phyloP scores from a whole-genome alignment of 495 filamentous ascomycete species.

The Letharia columbiana region DNA sequence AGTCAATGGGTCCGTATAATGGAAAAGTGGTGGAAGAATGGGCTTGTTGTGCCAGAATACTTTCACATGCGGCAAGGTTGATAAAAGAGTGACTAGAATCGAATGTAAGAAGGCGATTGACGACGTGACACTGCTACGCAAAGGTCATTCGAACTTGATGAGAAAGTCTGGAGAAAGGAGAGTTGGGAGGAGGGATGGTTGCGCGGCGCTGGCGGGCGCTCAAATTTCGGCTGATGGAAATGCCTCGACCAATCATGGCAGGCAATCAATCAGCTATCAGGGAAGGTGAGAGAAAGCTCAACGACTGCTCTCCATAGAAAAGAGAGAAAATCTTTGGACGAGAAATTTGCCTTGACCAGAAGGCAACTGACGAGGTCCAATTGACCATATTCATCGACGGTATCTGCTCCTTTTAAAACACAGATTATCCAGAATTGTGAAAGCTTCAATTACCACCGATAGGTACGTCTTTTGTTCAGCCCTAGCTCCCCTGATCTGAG shows the following conservation, averaged over 20 bases:
- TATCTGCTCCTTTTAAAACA: no score
- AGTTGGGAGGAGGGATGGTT: neutral
- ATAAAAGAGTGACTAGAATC: slow-evolving; percentile 12
- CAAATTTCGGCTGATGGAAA: neutral
- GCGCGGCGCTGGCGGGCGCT: neutral
- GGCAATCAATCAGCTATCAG: neutral
- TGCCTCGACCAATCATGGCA: slow-evolving; percentile 1
- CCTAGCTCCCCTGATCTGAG: neutral
- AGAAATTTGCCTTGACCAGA: neutral
- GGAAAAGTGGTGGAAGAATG: neutral
- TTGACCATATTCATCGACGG: neutral
- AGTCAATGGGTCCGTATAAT: slow-evolving; percentile 15
- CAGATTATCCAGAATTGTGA: no score
- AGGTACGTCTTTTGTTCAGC: neutral
- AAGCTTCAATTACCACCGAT: no score
- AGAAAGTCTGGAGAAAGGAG: neutral
- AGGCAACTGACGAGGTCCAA: neutral
- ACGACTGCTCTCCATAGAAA: neutral
- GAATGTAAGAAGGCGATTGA: slow-evolving; percentile 3
- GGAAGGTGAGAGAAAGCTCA: neutral
- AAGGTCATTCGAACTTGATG: neutral
- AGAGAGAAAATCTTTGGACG: neutral
- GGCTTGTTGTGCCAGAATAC: neutral
- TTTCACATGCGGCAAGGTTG: slow-evolving; percentile 21
- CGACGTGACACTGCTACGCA: neutral